These are phyloP conservation scores for Comarum palustre DNA, from an alignment of 306 rosid genomes.

Conservation along the genomic window DNA sequence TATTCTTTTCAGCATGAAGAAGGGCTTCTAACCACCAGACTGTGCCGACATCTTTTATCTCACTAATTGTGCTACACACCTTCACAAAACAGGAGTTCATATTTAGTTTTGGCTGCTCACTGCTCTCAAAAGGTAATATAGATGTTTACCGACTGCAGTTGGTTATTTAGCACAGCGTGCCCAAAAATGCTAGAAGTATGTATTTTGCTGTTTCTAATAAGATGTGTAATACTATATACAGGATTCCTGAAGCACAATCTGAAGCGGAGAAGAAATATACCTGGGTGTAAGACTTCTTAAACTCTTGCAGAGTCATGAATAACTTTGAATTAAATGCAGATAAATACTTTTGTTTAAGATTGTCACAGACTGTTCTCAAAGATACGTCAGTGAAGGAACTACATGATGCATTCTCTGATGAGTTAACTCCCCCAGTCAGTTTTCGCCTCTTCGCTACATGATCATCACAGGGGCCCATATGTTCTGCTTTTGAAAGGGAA, in stretches of 20 bases:
- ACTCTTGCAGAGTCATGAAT: constrained; percentile 62
- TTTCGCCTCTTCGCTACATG: constrained; percentile 64
- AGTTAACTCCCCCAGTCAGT: constrained; percentile 36
- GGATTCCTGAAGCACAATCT: constrained; percentile 8
- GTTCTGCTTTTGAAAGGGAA: constrained; percentile 36
- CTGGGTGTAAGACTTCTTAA: constrained; percentile 60
- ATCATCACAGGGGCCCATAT: constrained; percentile 33
- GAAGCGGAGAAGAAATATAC: constrained; percentile 40
- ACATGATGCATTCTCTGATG: constrained; percentile 35
- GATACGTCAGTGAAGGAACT: constrained; percentile 32
- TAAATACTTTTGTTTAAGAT: constrained; percentile 64
- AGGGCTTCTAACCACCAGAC: constrained; percentile 95
- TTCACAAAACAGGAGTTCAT: constrained; percentile 25
- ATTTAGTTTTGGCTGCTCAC: background rate
- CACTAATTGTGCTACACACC: constrained; percentile 52
- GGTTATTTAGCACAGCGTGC: background rate
- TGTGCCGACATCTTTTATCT: constrained; percentile 37
- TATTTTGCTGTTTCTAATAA: background rate
- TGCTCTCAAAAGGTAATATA: background rate
- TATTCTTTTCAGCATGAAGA: constrained; percentile 67
- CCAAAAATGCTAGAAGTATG: background rate
- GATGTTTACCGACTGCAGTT: background rate
- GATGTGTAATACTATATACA: background rate
- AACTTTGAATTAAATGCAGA: constrained; percentile 71
- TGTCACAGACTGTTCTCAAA: constrained; percentile 56